Evolutionary conservation across 495 filamentous ascomycete species (phyloP).

Genomic region (Penicillium subrubescens): DNA sequence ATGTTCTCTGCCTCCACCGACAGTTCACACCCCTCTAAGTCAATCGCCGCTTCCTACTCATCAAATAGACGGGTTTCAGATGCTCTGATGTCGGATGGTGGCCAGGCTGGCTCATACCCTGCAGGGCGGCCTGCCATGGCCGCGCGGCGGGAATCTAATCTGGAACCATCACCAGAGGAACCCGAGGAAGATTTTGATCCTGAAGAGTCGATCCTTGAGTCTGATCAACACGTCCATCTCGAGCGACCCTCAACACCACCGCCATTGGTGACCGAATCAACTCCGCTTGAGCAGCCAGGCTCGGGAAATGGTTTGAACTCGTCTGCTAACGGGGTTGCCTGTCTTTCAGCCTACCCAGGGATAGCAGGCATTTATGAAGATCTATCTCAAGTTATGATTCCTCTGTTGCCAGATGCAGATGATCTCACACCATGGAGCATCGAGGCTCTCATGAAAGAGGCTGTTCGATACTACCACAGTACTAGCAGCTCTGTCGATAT

Average conservation of each 20-base stretch:
- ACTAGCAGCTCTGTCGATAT: slow-evolving; percentile 42
- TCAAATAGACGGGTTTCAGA: slow-evolving; percentile 29
- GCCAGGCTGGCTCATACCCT: slow-evolving; percentile 18
- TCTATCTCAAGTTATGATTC: slow-evolving; percentile 32
- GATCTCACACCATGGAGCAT: slow-evolving; percentile 51
- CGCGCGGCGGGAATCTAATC: slow-evolving; percentile 25
- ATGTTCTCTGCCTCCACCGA: slow-evolving; percentile 81
- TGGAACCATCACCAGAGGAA: slow-evolving; percentile 30
- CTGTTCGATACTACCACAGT: slow-evolving; percentile 48
- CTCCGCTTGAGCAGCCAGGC: slow-evolving; percentile 24
- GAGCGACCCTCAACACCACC: slow-evolving; percentile 47
- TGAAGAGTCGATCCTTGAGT: slow-evolving; percentile 26
- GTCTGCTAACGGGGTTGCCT: background rate
- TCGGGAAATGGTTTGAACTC: slow-evolving; percentile 12
- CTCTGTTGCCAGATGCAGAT: slow-evolving; percentile 32
- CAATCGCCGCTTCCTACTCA: slow-evolving; percentile 45
- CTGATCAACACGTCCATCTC: slow-evolving; percentile 34
- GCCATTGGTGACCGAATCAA: slow-evolving; percentile 41
- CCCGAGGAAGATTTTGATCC: slow-evolving; percentile 24
- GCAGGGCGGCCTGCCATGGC: slow-evolving; percentile 9
- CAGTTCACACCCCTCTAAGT: slow-evolving; percentile 53
- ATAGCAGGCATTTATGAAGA: slow-evolving; percentile 24
- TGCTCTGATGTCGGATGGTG: slow-evolving; percentile 16
- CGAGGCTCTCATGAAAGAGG: slow-evolving; percentile 46
- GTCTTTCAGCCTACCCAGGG: slow-evolving; percentile 7